phyloP scores from a whole-genome alignment of 2,329 filamentous ascomycete genomes.

The Cladophialophora chaetospira region DNA sequence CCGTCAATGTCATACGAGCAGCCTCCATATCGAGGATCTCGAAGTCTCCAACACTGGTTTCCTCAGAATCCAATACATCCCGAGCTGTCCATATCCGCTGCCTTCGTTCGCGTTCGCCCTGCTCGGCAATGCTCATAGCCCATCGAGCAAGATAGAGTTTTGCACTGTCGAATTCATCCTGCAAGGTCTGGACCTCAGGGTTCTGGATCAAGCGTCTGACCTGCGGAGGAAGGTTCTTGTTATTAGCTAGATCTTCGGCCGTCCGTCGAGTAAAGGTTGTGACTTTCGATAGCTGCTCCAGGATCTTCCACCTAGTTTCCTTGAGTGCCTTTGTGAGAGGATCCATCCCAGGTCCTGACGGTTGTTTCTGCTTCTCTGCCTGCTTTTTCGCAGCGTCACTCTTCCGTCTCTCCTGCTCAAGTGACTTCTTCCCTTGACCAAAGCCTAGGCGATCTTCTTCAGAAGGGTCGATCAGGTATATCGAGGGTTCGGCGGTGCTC shows the following conservation, averaged over 20 bases:
- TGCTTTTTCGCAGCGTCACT: constrained; percentile 45
- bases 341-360: constrained; percentile 63
- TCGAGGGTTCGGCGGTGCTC: constrained; percentile 81
- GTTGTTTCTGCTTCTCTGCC: constrained; percentile 37
- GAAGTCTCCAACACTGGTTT: constrained; percentile 93
- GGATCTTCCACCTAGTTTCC: constrained; percentile 91
- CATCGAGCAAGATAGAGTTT: constrained; percentile 91
- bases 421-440: constrained; percentile 59
- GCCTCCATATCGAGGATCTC: constrained; percentile 84
- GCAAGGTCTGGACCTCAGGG: constrained; percentile 89
- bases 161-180: constrained; percentile 97
- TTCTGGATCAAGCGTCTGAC: constrained; percentile 81
- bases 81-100: constrained; percentile 90
- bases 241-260: constrained; percentile 88
- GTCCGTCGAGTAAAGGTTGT: constrained; percentile 93
- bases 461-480: constrained; percentile 86
- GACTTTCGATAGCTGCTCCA: constrained; percentile 96
- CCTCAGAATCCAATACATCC: constrained; percentile 90
- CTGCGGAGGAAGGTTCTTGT: constrained; percentile 86
- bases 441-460: constrained; percentile 84
- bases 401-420: constrained; percentile 40
- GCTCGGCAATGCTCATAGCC: constrained; percentile 98
- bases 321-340: constrained; percentile 91
- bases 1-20: constrained; percentile 70
- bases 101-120: constrained; percentile 83